Evolutionary conservation across 208 protist genomes (phyloP), one percentile per base, ranked within the genome.

Genomic region (Leishmania guyanensis): DNA sequence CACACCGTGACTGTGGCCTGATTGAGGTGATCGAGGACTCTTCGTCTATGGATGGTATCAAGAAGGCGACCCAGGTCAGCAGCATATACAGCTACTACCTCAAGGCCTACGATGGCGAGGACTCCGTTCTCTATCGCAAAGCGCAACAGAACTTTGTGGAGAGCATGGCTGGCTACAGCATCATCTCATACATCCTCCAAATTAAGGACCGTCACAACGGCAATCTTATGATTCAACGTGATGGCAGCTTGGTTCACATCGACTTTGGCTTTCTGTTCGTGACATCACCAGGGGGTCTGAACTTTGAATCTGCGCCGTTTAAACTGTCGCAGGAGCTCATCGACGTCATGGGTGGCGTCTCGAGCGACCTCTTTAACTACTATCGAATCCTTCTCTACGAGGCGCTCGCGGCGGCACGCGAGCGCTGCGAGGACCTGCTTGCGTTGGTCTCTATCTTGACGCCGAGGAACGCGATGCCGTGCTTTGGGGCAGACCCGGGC

Each of bases 211-310:
- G 98, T 33, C 97, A 99, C 84, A 99, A 99, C 79, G 97, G 97
- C 62, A 99, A 99, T 88, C 93, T 99, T 70, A 94, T 99, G 89
- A 88, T 99, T 29, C 86, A 91, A 12, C 89, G 88, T 60, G 84
- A 95, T n/a, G 98, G 98, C 54, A 78, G 89, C 51, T 75, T 99
- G 50, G 89, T 99, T 16, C 98, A 99, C 88, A 99, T 99, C 79
- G 99, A 99, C 89, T 99, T 99, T 91, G 99, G 99, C 20, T 99
- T 99, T 85, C 93, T 99, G 60, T 92, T 99, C 62, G 91, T 92
- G 43, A 98, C 96, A n/a, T 98, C 97, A 14, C 99, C 99, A 26
- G 98, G 98, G 16, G 96, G 97, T 48, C 82, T 99, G 36, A 98
- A 98, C 77, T 98, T 99, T 85, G 97, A 99, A 84, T 97, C 92